Percentiles rank a stretch among this genome's conserved stretches.
These are phyloP conservation scores for Candida glucosophila DNA, from an alignment of 1,139 yeast species.

Conservation along the genomic window DNA sequence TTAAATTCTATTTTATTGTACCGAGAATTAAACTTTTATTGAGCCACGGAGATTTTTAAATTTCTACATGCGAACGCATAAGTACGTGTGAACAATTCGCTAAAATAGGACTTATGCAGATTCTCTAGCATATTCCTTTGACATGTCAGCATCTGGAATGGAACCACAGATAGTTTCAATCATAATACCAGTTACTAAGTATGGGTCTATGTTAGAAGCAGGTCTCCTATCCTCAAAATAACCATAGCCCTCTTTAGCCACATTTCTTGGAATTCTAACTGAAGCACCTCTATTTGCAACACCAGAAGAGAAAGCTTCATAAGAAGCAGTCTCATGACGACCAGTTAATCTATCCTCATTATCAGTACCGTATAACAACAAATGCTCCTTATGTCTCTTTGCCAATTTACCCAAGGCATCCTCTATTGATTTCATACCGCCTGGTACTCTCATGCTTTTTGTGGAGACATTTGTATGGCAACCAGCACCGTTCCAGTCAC, in stretches of 20 bases:
- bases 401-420: constrained; percentile 89
- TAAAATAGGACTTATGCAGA: constrained; percentile 14
- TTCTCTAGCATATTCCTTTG: constrained; percentile 79
- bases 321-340: constrained; percentile 95
- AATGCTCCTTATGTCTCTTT: constrained; percentile 95
- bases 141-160: constrained; percentile 93
- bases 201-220: constrained; percentile 98
- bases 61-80: too few relatives aligned
- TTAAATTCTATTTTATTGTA: too few relatives aligned
- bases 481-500: constrained; percentile 99
- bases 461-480: constrained; percentile 99
- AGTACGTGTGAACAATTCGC: not conserved
- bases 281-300: constrained; percentile 99
- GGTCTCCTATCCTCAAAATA: constrained; percentile 99
- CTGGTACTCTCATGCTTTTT: constrained; percentile 80
- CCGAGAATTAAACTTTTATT: too few relatives aligned
- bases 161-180: constrained; percentile 95
- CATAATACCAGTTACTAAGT: constrained; percentile 96
- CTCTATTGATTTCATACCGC: constrained; percentile 94
- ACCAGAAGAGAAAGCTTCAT: constrained; percentile 86
- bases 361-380: constrained; percentile 90
- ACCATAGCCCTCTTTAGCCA: constrained; percentile 95
- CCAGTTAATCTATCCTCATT: constrained; percentile 95
- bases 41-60: constrained; percentile 1
- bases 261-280: constrained; percentile 96